A percentile compares a stretch with the other conserved stretches of the same genome.
phyloP scores from a whole-genome alignment of 1,284 basidiomycete genomes.

The Ustilago tritici region DNA sequence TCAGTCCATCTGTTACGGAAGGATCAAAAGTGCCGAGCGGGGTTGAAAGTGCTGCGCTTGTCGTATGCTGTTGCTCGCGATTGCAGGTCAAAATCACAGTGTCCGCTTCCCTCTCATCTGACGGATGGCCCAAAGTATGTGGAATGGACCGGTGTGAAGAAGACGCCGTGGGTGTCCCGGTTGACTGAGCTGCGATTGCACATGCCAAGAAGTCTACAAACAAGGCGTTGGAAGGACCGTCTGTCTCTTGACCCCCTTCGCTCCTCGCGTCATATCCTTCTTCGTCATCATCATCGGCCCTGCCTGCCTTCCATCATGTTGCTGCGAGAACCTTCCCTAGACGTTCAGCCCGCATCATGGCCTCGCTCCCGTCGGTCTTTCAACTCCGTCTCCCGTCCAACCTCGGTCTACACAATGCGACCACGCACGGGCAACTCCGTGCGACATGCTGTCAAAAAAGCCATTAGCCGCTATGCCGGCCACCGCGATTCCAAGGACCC shows the following conservation, averaged over 20 bases:
- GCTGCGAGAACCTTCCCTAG: slow-evolving; percentile 14
- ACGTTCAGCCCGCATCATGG: neutral
- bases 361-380: slow-evolving; percentile 17
- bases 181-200: neutral
- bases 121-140: neutral
- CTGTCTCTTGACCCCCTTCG: neutral
- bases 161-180: neutral
- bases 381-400: slow-evolving; percentile 1
- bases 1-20: neutral
- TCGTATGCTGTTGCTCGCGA: neutral
- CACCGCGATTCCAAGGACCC: neutral
- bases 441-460: slow-evolving; percentile 31
- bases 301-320: slow-evolving; percentile 11
- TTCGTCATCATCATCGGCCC: neutral
- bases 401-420: slow-evolving; percentile 11
- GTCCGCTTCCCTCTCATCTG: neutral
- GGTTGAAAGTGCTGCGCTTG: neutral
- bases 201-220: neutral
- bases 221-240: neutral
- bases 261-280: neutral
- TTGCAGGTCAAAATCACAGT: neutral
- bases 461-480: slow-evolving; percentile 12
- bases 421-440: slow-evolving; percentile 14
- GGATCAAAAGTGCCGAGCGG: neutral
- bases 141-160: neutral